Evolutionary conservation across 495 filamentous ascomycete species (phyloP), one percentile per base, ranked within the genome.

Genomic region (Penicillium steckii): DNA sequence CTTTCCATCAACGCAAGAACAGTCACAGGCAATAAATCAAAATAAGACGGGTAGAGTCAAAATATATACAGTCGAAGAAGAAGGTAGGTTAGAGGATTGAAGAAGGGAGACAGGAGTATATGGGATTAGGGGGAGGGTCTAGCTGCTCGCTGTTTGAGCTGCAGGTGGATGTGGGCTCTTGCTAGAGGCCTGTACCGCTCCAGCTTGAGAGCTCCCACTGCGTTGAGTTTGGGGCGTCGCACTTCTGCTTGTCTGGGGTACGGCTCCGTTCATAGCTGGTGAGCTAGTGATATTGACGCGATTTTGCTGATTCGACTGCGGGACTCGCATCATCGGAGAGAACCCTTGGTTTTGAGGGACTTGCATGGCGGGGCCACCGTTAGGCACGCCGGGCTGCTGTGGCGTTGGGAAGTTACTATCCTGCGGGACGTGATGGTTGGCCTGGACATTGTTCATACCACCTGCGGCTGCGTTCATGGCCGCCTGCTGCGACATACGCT

Each of bases 401-500:
- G 69, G 62, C 18, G 65, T 51, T 30, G 73, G 72, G 54, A 74
- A 75, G 45, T 63, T 73, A 9, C 55, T 57, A 55, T 75, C 74
- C 38, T 72, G 72, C 10, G 72, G 61, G 24, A 73, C 66, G 50
- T 73, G 72, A 43, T 70, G 76, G 40, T 74, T 76, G 38, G 62
- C 56, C 48, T 72, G 69, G 8, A 71, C 67, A 35, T 59, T 53
- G 32, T 61, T 67, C 46, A 75, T 66, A 45, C 74, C 69, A 12
- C 85, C 86, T 8, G 84, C 82, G 17, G 84, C 84, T 9, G 85
- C 81, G 68, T 80, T 83, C 79, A 89, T 86, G 2, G 87, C 85
- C 5, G 76, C 73, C 55, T 82, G 63, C 29, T 66, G 80, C 3
- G 73, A 72, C 55, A 81, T 74, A 50, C 72, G 75, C 52, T 77